A percentile compares a stretch with the other conserved stretches of the same genome.
Evolutionary conservation across 1,139 yeast genomes (phyloP).

Genomic region (Nadsonia commutata): DNA sequence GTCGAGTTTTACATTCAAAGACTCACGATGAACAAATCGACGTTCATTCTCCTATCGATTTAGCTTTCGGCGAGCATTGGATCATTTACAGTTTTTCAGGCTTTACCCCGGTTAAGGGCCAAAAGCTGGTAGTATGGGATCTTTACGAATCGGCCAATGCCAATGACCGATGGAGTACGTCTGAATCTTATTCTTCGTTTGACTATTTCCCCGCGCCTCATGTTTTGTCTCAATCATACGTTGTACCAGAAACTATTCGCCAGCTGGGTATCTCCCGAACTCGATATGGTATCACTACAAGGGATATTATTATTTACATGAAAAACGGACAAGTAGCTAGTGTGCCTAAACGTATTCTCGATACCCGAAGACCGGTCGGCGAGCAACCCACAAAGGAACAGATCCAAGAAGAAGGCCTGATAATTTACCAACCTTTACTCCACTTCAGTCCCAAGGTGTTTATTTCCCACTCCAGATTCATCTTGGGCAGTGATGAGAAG

Average conservation of each 20-base stretch:
- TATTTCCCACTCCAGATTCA: slow-evolving; percentile 27
- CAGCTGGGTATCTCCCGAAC: slow-evolving; percentile 48
- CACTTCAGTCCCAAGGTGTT: slow-evolving; percentile 32
- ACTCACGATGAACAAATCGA: slow-evolving; percentile 27
- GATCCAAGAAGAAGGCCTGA: slow-evolving; percentile 39
- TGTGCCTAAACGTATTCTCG: slow-evolving; percentile 41
- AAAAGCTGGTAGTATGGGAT: slow-evolving; percentile 59
- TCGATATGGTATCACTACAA: slow-evolving; percentile 57
- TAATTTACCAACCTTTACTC: slow-evolving; percentile 55
- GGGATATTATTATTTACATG: slow-evolving; percentile 48
- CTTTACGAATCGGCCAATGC: slow-evolving; percentile 51
- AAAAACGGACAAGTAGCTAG: slow-evolving; percentile 48
- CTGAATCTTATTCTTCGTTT: slow-evolving; percentile 25
- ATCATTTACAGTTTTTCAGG: slow-evolving; percentile 54
- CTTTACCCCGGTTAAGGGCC: slow-evolving; percentile 35
- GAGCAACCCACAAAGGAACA: slow-evolving; percentile 41
- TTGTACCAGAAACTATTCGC: slow-evolving; percentile 38
- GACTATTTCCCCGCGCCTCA: slow-evolving; percentile 29
- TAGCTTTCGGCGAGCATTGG: slow-evolving; percentile 76
- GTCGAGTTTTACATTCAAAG: slow-evolving; percentile 39
- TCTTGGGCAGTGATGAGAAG: slow-evolving; percentile 17
- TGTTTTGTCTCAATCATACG: slow-evolving; percentile 39
- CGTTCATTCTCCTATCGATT: slow-evolving; percentile 29
- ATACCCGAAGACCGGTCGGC: slow-evolving; percentile 29
- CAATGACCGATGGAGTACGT: slow-evolving; percentile 26